Evolutionary conservation across 1,139 yeast genomes (phyloP).

Genomic region (Pichia terricola): DNA sequence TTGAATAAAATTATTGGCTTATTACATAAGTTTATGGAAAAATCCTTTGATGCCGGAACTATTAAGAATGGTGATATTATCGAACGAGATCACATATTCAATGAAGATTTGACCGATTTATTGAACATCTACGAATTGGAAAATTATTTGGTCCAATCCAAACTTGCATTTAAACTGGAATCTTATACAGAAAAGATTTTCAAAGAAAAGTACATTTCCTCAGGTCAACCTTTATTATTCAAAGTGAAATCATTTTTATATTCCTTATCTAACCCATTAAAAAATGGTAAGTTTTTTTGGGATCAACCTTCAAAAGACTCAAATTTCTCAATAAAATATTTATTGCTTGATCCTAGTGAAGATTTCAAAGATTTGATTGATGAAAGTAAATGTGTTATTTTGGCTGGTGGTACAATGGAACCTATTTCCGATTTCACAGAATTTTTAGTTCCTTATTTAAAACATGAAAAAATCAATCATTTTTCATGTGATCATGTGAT

Average conservation of each 20-base stretch:
- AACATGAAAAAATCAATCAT: slow-evolving; percentile 32
- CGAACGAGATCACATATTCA: slow-evolving; percentile 42
- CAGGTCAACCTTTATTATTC: slow-evolving; percentile 51
- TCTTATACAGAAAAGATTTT: slow-evolving; percentile 42
- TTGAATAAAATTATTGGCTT: slow-evolving; percentile 48
- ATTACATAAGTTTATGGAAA: slow-evolving; percentile 37
- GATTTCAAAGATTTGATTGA: slow-evolving; percentile 58
- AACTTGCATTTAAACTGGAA: slow-evolving; percentile 79
- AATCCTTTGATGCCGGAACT: slow-evolving; percentile 23
- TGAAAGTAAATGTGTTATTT: slow-evolving; percentile 58
- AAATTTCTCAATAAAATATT: slow-evolving; percentile 44
- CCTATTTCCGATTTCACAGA: slow-evolving; percentile 66
- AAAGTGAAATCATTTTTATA: slow-evolving; percentile 57
- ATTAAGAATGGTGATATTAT: slow-evolving; percentile 47
- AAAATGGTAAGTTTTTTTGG: slow-evolving; percentile 77
- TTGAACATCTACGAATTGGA: slow-evolving; percentile 65
- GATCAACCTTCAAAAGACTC: slow-evolving; percentile 27
- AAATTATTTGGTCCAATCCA: slow-evolving; percentile 53
- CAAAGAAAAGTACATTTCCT: slow-evolving; percentile 3
- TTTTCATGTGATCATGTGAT: slow-evolving; percentile 83
- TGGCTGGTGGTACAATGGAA: slow-evolving; percentile 97
- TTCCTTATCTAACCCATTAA: slow-evolving; percentile 62
- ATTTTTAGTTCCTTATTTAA: slow-evolving; percentile 55
- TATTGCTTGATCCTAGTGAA: slow-evolving; percentile 74
- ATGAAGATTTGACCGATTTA: slow-evolving; percentile 54